Percentiles rank a stretch among this genome's conserved stretches.
Conservation (phyloP, 768 basidiomycete genomes). For the Strobilomyces echinocephalus region DNA sequence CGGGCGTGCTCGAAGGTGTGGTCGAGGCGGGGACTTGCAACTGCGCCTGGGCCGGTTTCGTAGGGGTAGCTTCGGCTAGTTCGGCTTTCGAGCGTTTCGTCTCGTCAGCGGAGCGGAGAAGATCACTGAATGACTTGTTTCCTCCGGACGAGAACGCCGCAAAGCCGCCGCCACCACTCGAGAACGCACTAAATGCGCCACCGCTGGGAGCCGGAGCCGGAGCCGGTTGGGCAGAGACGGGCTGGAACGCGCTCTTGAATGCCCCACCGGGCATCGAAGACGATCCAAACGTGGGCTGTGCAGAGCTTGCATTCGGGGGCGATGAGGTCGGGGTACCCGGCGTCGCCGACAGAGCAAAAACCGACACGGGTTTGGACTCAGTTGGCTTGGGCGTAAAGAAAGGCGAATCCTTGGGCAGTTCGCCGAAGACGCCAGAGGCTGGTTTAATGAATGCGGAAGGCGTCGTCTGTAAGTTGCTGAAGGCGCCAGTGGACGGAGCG, state of each 20-base stretch:
- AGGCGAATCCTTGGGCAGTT: conserved; percentile 43
- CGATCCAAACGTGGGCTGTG: conserved; percentile 37
- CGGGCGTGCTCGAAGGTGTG: conserved; percentile 9
- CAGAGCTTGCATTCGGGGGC: conserved; percentile 18
- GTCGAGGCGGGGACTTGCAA: conserved; percentile 2
- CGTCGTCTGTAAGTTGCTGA: conserved; percentile 35
- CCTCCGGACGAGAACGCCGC: conserved; percentile 44
- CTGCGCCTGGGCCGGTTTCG: not conserved
- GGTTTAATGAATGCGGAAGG: conserved; percentile 35
- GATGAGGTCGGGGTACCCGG: conserved; percentile 18
- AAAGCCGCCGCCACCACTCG: conserved; percentile 41
- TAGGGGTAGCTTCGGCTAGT: conserved; percentile 15
- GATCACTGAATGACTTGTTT: conserved; percentile 56
- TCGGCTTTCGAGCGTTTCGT: conserved; percentile 18
- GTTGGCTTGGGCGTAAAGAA: conserved; percentile 42
- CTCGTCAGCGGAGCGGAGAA: conserved; percentile 42
- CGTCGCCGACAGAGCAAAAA: conserved; percentile 30
- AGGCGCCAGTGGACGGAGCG: conserved; percentile 33
- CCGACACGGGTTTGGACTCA: conserved; percentile 35
- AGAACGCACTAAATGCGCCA: conserved; percentile 28
- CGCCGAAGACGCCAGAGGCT: conserved; percentile 32
- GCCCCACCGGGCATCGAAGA: conserved; percentile 30
- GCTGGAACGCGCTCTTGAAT: conserved; percentile 17
- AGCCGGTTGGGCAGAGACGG: conserved; percentile 1
- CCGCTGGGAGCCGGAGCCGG: conserved; percentile 13